phyloP scores from a whole-genome alignment of 495 filamentous ascomycete species.

The Acidiella bohemica region DNA sequence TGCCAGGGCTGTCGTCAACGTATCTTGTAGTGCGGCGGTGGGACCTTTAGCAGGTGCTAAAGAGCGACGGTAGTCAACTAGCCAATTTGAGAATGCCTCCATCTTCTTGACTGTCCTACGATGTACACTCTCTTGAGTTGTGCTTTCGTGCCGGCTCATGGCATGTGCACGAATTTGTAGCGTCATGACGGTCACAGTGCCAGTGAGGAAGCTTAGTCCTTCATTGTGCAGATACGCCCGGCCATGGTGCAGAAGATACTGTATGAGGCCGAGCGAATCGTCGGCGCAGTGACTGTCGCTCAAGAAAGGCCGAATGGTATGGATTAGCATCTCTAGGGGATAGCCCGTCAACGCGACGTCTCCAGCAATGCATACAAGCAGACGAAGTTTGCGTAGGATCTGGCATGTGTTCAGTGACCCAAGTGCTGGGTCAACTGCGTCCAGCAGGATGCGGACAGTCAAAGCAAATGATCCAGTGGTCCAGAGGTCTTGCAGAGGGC shows the following conservation, averaged over 20 bases:
- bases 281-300: constrained; percentile 78
- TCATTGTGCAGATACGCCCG: constrained; percentile 42
- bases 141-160: constrained; percentile 49
- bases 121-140: constrained; percentile 65
- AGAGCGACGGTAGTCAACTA: constrained; percentile 49
- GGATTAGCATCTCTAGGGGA: constrained; percentile 82
- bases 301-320: constrained; percentile 65
- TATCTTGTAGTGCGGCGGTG: not conserved
- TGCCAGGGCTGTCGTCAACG: not conserved
- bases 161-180: constrained; percentile 63
- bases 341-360: constrained; percentile 57
- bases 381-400: constrained; percentile 70
- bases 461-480: constrained; percentile 58
- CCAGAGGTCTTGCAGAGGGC: constrained; percentile 57
- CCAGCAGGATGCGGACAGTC: constrained; percentile 62
- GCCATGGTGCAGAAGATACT: constrained; percentile 67
- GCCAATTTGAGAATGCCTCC: constrained; percentile 56
- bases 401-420: constrained; percentile 78
- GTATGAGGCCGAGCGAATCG: constrained; percentile 74
- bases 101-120: constrained; percentile 53
- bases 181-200: constrained; percentile 60
- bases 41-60: not conserved
- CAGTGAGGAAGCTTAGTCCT: constrained; percentile 61
- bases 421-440: constrained; percentile 71
- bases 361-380: constrained; percentile 68